Evolutionary conservation across 129 eudicot genomes (phyloP), one percentile per base, ranked within the genome.

Genomic region (Mikania micrantha): DNA sequence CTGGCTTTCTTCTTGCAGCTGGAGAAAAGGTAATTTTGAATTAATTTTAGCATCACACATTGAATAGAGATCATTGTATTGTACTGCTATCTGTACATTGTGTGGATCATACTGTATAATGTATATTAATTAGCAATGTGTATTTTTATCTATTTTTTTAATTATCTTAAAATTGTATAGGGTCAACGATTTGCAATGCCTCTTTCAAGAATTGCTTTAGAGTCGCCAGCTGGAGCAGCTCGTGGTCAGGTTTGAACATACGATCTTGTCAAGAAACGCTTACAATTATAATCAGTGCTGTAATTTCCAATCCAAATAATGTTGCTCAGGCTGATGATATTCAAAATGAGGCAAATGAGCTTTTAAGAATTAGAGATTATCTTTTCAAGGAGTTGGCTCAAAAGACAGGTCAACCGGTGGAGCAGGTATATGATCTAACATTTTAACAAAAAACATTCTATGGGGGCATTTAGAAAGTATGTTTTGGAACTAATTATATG

Each of bases 191-290:
- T 36, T 41, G 78, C 87, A 44, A 86, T 82, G 87, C 95, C 96
- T 2, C 84, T 78, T 50, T 80, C 96, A 25, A 80, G 81, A 47
- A 73, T 92, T 60, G 81, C 83, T 13, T 73, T 92, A 27, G 81
- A 82, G 74, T 61, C 96, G 19, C 98, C 95, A 15, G 95, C 87
- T 71, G 96, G 96, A 74, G 84, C 87, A 38, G 95, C 95, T 52
- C 84, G 84, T 66, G 98, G 96, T 42, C 91, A 84, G 95, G 97
- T 87, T 29, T 68, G 87, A 76, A 59, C 68, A 67, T 58, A 24
- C 24, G 28, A 73, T 50, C 66, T 34, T 66, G 24, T 62, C 31
- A 57, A 35, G 4, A 39, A 57, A 32, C 52, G 54, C 38, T 12
- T 79, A 25, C 40, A 48, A 35, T 60, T n/a, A 41, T 32, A 27